phyloP scores from a whole-genome alignment of 495 filamentous ascomycete genomes.

The Cudoniella acicularis region DNA sequence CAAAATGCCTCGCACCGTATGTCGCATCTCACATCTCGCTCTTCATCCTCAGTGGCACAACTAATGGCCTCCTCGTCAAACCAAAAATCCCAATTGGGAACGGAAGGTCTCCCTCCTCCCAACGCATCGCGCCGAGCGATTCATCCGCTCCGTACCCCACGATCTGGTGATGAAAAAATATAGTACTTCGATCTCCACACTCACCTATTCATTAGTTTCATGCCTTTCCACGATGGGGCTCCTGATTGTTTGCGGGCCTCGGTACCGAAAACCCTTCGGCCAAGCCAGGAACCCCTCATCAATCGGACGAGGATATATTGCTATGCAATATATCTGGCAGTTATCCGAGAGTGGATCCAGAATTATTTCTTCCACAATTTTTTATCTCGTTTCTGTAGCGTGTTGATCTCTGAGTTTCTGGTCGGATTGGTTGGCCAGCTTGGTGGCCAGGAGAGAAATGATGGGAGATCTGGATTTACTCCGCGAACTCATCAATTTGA shows the following conservation, averaged over 20 bases:
- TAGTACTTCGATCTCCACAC: neutral
- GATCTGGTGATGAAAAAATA: neutral
- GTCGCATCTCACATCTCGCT: no score
- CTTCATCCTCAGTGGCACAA: no score
- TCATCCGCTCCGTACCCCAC: neutral
- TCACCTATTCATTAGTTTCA: neutral
- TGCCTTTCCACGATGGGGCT: neutral
- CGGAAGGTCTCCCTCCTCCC: neutral
- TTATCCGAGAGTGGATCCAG: neutral
- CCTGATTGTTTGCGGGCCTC: neutral
- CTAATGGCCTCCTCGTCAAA: no score
- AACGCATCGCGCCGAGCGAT: neutral
- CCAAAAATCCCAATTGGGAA: neutral
- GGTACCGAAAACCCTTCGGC: neutral
- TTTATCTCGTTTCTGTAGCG: neutral
- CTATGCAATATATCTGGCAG: neutral
- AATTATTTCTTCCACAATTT: neutral
- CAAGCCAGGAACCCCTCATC: neutral
- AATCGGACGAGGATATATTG: no score
- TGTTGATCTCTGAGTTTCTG: neutral
- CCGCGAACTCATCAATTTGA: neutral
- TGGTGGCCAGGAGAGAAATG: neutral
- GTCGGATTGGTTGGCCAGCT: neutral
- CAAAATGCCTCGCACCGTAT: no score
- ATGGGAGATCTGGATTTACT: neutral